Conservation (phyloP, 2,329 filamentous ascomycete genomes). For the Neonectria sp. region DNA sequence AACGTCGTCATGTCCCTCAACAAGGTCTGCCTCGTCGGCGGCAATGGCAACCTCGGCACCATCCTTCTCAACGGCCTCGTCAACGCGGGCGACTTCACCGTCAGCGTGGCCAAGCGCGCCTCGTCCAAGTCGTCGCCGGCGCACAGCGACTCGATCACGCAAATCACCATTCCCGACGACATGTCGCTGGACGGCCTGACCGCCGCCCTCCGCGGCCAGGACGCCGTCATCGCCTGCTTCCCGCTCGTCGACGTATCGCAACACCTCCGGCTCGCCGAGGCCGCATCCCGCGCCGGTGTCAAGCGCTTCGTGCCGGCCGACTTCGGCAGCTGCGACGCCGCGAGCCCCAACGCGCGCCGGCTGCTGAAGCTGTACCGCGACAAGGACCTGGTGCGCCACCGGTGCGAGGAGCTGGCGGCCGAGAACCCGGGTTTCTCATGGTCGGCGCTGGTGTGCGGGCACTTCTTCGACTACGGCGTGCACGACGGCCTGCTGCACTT, state of each 20-base stretch:
- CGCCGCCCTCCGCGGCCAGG: conserved; percentile 66
- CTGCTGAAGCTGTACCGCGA: conserved; percentile 53
- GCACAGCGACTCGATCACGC: conserved; percentile 36
- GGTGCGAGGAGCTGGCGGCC: conserved; percentile 50
- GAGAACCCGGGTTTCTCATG: conserved; percentile 64
- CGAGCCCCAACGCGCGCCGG: conserved; percentile 52
- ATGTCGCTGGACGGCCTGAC: conserved; percentile 57
- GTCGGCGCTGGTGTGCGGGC: conserved; percentile 61
- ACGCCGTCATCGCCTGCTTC: conserved; percentile 66
- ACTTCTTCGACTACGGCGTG: conserved; percentile 67
- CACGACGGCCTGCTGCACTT: conserved; percentile 57
- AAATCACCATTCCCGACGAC: conserved; percentile 48
- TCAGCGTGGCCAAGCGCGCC: conserved; percentile 69
- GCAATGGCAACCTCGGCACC: conserved; percentile 58
- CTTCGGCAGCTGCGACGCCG: conserved; percentile 61
- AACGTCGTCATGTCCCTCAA: conserved; percentile 43
- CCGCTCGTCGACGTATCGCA: conserved; percentile 60
- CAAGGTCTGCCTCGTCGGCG: conserved; percentile 54
- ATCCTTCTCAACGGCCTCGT: conserved; percentile 56
- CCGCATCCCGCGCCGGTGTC: conserved; percentile 71
- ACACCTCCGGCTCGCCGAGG: conserved; percentile 67
- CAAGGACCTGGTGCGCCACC: conserved; percentile 52
- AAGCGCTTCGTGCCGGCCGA: conserved; percentile 75
- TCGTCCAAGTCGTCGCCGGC: conserved; percentile 50
- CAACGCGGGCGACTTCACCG: conserved; percentile 58